Evolutionary conservation across 2,329 filamentous ascomycete genomes (phyloP), one percentile per base, ranked within the genome.

Genomic region (Aspergillus ibericus): DNA sequence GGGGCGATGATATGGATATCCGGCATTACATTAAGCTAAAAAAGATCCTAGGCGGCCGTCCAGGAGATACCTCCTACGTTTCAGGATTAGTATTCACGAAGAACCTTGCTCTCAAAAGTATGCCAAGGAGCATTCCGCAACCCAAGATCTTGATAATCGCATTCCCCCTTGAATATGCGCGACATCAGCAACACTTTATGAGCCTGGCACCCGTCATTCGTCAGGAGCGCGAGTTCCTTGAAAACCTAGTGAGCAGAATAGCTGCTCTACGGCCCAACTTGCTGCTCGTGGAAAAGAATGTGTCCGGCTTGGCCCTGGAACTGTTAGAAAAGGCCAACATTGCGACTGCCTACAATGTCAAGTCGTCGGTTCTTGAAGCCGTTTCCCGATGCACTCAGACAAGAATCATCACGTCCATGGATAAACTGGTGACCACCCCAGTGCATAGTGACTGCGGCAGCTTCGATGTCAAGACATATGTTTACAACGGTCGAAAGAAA

Each of bases 61-160:
- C 93, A 16, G 88, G 91, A 22, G 93, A 99, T 75, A 98, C 93
- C 6, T 88, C 89, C n/a, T 99, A 99, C 73, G 89, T 98, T 15
- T 96, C 95, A 9, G 96, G 95, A 0, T 88, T 99, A 8, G 93
- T 99, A 1, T 99, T 99, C 73, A 95, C 92, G 12, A 99, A 99
- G 73, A 99, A 99, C 63, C 80, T 99, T 52, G 95, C 96, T 0
- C 79, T 98, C 53, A 99, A 99, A 73, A 96, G 90, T 75, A 99
- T 99, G 95, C 88, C 91, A 16, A 86, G 95, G 58, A 91, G 87
- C 62, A 95, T 98, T 62, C 76, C 83, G 12, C 88, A 91, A 55
- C 95, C 95, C 3, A 88, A 92, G 32, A 95, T 99, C 61, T 83
- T 96, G 50, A 91, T 99, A 63, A 88, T 99, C 58, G 93, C 92